Evolutionary conservation across 164 flowering plant species (phyloP).

Genomic region (Berberis thunbergii): DNA sequence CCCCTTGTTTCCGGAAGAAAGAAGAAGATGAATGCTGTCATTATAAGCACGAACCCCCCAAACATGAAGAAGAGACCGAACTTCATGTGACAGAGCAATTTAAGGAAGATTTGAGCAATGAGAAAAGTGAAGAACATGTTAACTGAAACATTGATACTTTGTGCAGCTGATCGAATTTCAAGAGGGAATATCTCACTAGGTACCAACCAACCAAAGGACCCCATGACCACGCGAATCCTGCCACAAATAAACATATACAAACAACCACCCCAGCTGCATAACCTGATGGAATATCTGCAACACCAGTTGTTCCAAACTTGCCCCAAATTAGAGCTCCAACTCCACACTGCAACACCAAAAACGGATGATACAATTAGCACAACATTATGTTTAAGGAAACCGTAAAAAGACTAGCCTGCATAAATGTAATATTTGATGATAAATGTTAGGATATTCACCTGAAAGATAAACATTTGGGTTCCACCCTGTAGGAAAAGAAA

Average conservation of each 20-base stretch:
- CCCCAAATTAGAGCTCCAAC: constrained; percentile 7
- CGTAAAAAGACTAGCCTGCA: not conserved
- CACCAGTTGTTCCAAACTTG: constrained; percentile 5
- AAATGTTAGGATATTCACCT: not conserved
- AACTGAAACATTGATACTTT: constrained; percentile 10
- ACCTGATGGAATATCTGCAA: not conserved
- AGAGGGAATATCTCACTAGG: constrained; percentile 11
- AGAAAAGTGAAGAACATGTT: constrained; percentile 16
- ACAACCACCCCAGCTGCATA: not conserved
- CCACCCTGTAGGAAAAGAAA: constrained; percentile 12
- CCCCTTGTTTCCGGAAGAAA: constrained; percentile 14
- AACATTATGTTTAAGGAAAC: not conserved
- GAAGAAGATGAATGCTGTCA: constrained; percentile 9
- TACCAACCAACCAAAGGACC: constrained; percentile 15
- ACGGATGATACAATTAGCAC: not conserved
- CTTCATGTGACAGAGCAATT: constrained; percentile 8
- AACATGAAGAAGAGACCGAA: constrained; percentile 13
- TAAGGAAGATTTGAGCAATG: constrained; percentile 11
- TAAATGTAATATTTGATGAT: too few relatives aligned
- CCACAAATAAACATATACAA: constrained; percentile 9
- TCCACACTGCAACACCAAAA: not conserved
- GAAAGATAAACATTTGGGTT: constrained; percentile 14
- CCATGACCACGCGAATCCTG: constrained; percentile 14
- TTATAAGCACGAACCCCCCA: constrained; percentile 4
- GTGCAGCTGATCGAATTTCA: constrained; percentile 14